phyloP scores from a whole-genome alignment of 2,329 filamentous ascomycete species.

The Amphichorda felina region DNA sequence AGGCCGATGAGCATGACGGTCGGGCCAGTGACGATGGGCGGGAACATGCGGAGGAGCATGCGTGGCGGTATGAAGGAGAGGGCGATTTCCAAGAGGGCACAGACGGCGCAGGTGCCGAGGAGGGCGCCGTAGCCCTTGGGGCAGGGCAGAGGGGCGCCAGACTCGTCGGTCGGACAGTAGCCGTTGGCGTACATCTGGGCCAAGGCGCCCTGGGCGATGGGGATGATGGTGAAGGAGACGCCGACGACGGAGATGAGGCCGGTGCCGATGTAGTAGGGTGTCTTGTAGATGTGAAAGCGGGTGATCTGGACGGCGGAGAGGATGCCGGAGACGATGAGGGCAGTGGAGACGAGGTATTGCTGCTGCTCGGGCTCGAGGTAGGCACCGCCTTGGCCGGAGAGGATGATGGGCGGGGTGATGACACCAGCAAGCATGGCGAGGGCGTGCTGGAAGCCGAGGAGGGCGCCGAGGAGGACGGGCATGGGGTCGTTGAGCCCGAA shows the following conservation, averaged over 20 bases:
- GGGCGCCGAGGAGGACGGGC: conserved; percentile 60
- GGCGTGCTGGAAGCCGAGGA: conserved; percentile 71
- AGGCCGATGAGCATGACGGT: conserved; percentile 64
- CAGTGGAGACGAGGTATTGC: conserved; percentile 70
- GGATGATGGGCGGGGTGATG: conserved; percentile 68
- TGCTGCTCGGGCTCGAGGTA: conserved; percentile 49
- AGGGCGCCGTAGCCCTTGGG: conserved; percentile 64
- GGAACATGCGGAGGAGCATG: conserved; percentile 61
- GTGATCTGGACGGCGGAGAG: conserved; percentile 69
- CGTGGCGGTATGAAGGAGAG: conserved; percentile 65
- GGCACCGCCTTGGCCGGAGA: conserved; percentile 48
- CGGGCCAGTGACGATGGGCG: conserved; percentile 66
- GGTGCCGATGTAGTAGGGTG: conserved; percentile 64
- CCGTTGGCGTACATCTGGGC: conserved; percentile 69
- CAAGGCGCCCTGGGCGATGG: conserved; percentile 60
- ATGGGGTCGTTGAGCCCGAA: conserved; percentile 74
- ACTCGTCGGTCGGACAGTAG: conserved; percentile 45
- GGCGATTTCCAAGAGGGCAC: conserved; percentile 56
- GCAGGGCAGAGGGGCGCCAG: conserved; percentile 57
- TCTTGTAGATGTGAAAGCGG: conserved; percentile 59
- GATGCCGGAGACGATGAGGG: conserved; percentile 67
- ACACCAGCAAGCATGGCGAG: conserved; percentile 66
- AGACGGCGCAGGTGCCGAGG: conserved; percentile 56
- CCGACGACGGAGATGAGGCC: conserved; percentile 72
- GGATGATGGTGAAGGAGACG: conserved; percentile 66